Percentiles rank a stretch among this genome's conserved stretches.
phyloP scores from a whole-genome alignment of 768 basidiomycete species.

The Lentinus brumalis region DNA sequence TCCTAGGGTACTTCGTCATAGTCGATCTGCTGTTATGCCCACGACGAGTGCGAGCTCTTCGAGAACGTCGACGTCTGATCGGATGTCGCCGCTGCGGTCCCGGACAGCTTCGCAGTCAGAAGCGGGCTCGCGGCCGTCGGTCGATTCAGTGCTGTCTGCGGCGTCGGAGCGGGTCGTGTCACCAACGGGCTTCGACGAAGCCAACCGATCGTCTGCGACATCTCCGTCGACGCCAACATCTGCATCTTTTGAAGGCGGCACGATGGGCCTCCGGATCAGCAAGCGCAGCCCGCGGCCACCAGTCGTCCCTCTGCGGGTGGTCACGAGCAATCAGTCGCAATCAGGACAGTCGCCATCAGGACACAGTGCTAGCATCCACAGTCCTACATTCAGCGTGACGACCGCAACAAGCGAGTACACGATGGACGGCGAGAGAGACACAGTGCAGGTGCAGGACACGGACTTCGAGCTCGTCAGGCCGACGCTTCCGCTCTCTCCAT shows the following conservation, averaged over 20 bases:
- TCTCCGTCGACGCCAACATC: constrained; percentile 36
- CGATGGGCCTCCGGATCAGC: constrained; percentile 12
- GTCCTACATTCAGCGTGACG: constrained; percentile 26
- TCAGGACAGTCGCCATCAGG: constrained; percentile 30
- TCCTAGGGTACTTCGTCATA: constrained; percentile 17
- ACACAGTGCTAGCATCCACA: constrained; percentile 33
- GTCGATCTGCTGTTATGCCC: constrained; percentile 20
- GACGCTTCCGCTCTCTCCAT: constrained; percentile 37
- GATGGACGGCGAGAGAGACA: constrained; percentile 43
- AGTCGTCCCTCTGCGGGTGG: constrained; percentile 14
- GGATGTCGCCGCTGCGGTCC: constrained; percentile 11
- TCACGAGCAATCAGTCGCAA: constrained; percentile 11
- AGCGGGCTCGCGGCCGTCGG: constrained; percentile 15
- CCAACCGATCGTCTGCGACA: too few species aligned
- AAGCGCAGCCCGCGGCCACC: constrained; percentile 2
- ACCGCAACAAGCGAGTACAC: constrained; percentile 11
- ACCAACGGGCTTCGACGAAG: constrained; percentile 37
- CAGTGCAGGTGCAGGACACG: constrained; percentile 76
- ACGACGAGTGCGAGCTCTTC: constrained; percentile 5
- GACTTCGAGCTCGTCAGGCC: constrained; percentile 81
- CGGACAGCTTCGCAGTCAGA: constrained; percentile 11
- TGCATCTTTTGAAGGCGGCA: constrained; percentile 25
- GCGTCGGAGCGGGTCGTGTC: constrained; percentile 43
- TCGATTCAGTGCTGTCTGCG: constrained; percentile 10
- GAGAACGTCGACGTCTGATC: constrained; percentile 2